Evolutionary conservation across 805 yeast genomes (phyloP).

Genomic region (Scheffersomyces amazonensis): DNA sequence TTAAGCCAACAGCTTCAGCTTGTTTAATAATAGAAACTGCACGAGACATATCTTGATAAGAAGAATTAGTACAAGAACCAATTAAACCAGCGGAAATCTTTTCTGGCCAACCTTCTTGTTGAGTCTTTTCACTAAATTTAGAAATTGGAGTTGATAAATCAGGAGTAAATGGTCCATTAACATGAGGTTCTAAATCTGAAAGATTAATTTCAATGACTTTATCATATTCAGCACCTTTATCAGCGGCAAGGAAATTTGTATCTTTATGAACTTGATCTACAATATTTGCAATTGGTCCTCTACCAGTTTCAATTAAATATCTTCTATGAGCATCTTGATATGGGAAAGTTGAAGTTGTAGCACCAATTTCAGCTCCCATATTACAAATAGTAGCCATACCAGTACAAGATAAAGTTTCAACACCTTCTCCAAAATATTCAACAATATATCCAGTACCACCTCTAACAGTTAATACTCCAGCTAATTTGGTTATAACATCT

Average conservation of each 20-base stretch:
- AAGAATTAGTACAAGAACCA: conserved; percentile 98
- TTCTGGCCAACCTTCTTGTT: conserved; percentile 80
- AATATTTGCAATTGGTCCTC: conserved; percentile 78
- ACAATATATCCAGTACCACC: conserved; percentile 98
- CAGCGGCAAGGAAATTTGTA: conserved; percentile 72
- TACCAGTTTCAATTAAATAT: conserved; percentile 79
- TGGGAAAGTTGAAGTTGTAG: conserved; percentile 97
- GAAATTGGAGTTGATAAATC: conserved; percentile 94
- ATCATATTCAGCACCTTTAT: conserved; percentile 87
- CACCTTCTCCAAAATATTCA: conserved; percentile 97
- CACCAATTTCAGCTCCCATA: conserved; percentile 99
- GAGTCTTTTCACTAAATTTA: conserved; percentile 68
- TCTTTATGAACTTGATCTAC: conserved; percentile 63
- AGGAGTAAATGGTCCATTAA: conserved; percentile 98
- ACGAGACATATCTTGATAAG: conserved; percentile 97
- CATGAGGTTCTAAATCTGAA: conserved; percentile 84
- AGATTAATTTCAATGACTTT: conserved; percentile 88
- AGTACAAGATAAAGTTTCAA: conserved; percentile 82
- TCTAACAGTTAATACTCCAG: conserved; percentile 90
- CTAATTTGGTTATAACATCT: conserved; percentile 90
- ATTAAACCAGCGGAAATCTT: conserved; percentile 88
- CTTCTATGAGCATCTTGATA: conserved; percentile 77
- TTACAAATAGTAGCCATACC: conserved; percentile 99
- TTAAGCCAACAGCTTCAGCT: conserved; percentile 82
- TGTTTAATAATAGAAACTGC: conserved; percentile 87